Evolutionary conservation across 192 early-diverging fungal species (phyloP).

Genomic region (Paraglomus brasilianum): DNA sequence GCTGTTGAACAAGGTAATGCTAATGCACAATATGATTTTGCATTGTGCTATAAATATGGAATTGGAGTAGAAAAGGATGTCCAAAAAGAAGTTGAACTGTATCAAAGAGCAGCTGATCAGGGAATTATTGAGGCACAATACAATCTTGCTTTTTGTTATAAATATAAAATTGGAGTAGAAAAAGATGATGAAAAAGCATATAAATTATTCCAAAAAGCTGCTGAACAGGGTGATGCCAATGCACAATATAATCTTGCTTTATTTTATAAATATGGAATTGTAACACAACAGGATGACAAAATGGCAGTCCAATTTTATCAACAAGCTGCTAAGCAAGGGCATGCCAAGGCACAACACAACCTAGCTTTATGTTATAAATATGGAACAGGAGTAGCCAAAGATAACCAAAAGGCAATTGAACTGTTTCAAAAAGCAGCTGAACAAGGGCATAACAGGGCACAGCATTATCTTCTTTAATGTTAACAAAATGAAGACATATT

Average conservation of each 20-base stretch:
- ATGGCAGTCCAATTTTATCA: conserved; percentile 59
- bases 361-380: conserved; percentile 59
- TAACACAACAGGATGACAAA: conserved; percentile 45
- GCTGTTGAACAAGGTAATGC: conserved; percentile 57
- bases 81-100: conserved; percentile 56
- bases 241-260: conserved; percentile 82
- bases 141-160: conserved; percentile 76
- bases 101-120: conserved; percentile 58
- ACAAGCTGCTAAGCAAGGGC: conserved; percentile 52
- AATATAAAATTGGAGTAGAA: conserved; percentile 70
- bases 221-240: conserved; percentile 56
- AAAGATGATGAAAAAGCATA: conserved; percentile 50
- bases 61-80: conserved; percentile 53
- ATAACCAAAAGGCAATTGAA: conserved; percentile 49
- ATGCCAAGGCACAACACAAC: conserved; percentile 55
- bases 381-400: conserved; percentile 51
- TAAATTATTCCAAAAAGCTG: conserved; percentile 51
- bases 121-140: conserved; percentile 64
- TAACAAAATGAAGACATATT: conserved; percentile 59
- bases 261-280: conserved; percentile 61
- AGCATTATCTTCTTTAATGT: conserved; percentile 62
- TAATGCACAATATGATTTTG: conserved; percentile 72
- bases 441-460: conserved; percentile 71
- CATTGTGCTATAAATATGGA: conserved; percentile 71
- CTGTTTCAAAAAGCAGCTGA: conserved; percentile 65